These are phyloP conservation scores for Scheffersomyces coipomensis DNA, from an alignment of 805 yeast genomes.

Conservation along the genomic window DNA sequence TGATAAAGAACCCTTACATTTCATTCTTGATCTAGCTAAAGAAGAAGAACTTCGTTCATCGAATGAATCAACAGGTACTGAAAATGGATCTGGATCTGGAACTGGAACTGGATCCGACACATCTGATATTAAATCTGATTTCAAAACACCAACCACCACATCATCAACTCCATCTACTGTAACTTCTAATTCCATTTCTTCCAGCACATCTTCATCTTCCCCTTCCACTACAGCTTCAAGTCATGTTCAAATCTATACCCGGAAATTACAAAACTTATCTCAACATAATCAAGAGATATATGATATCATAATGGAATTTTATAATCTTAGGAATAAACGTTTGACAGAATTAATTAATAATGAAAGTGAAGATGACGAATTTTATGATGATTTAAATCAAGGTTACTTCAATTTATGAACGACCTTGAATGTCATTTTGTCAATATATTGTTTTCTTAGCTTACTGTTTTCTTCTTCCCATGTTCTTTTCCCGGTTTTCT, in stretches of 20 bases:
- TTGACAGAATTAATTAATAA: constrained; percentile 5
- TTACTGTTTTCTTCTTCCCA: too few species aligned
- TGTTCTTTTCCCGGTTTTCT: too few species aligned
- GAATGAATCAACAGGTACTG: background rate
- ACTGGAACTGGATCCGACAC: too few species aligned
- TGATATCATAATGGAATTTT: background rate
- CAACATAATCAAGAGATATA: background rate
- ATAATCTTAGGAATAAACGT: constrained; percentile 3
- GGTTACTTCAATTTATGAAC: constrained; percentile 3
- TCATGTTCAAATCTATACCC: background rate
- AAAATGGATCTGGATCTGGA: too few species aligned
- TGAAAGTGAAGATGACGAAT: background rate
- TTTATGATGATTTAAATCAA: constrained; percentile 8
- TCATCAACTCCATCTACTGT: too few species aligned
- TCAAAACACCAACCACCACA: too few species aligned
- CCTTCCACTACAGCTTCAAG: too few species aligned
- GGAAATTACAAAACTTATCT: background rate
- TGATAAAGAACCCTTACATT: constrained; percentile 6
- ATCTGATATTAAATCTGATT: too few species aligned
- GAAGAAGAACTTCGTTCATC: constrained; percentile 1
- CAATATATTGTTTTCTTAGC: too few species aligned
- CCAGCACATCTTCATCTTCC: too few species aligned
- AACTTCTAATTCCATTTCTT: too few species aligned
- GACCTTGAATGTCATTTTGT: too few species aligned
- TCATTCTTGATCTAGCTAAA: background rate